Evolutionary conservation across 257 asterid genomes (phyloP), one percentile per base, ranked within the genome.

Genomic region (Eucommia ulmoides): DNA sequence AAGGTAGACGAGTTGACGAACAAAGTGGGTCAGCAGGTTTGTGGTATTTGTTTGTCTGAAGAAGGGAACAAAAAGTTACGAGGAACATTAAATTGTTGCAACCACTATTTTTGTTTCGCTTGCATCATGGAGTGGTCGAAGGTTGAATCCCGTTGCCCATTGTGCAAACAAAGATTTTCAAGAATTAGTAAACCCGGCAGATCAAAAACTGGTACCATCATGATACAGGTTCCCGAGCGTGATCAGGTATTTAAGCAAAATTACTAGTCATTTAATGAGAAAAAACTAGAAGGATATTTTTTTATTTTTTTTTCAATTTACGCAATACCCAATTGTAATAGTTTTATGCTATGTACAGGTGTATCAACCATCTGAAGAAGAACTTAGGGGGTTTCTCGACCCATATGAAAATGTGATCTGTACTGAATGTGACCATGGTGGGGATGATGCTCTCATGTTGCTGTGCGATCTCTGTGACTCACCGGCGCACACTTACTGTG

Each of bases 101-200:
- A 78, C 63, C 97, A 88, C 64, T 79, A 77, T 75, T 88, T 84
- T 45, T 88, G 97, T 70, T 88, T 84, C 66, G 74, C 92, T 51
- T 88, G 97, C 81, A 88, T 88, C 62, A 74, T 77, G 84, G 97
- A 81, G 63, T 88, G 97, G 97, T 84, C 97, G 20, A 88, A 84
- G 71, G 94, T 88, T 59, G 97, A 88, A 63, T 81, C 97, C 3
- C 86, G 95, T n/a, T 88, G 94, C 54, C 94, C 97, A 16, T 74
- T 84, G 24, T 88, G 95, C 80, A 88, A 88, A 72, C 93, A 88
- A 66, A 69, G 95, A 69, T 84, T 84, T 70, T 49, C 65, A 51
- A 75, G 78, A 33, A 88, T 88, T 62, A 69, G 79, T 54, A 81
- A 77, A 66, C 68, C 75, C 33, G 76, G 80, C 23, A 76, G 67